phyloP scores from a whole-genome alignment of 192 early-diverging fungal species.

The Coemansia sp. region DNA sequence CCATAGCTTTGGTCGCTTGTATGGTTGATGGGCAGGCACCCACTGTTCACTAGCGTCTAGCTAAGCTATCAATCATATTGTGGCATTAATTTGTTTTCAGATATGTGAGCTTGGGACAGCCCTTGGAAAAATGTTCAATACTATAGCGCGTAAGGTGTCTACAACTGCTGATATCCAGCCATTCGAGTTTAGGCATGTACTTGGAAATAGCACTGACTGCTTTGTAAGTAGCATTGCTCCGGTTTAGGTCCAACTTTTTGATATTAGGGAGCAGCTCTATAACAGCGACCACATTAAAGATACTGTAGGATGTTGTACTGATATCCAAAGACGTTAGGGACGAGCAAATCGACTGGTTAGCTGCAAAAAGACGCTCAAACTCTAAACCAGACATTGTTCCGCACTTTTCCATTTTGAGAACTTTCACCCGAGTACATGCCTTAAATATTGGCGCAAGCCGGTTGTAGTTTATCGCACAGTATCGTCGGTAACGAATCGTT shows the following conservation, averaged over 20 bases:
- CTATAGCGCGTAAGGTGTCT: not conserved
- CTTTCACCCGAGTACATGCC: not conserved
- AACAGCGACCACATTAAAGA: not conserved
- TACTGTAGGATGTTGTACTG: slow-evolving; percentile 10
- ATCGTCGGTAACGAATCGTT: slow-evolving; percentile 6
- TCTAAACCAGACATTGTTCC: not conserved
- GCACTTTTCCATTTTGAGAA: slow-evolving; percentile 11
- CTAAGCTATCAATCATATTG: too few relatives aligned
- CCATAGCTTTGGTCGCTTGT: too few relatives aligned
- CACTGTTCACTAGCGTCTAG: too few relatives aligned
- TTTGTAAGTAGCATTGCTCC: not conserved
- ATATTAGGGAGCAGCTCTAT: not conserved
- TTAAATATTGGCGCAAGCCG: slow-evolving; percentile 5
- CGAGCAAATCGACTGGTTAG: not conserved
- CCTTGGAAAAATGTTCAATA: too few relatives aligned
- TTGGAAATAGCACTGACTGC: not conserved
- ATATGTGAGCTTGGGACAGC: not conserved
- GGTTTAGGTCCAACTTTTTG: not conserved
- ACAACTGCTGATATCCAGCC: not conserved
- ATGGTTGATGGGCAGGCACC: too few relatives aligned
- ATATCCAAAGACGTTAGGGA: slow-evolving; percentile 10
- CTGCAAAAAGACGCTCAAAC: not conserved
- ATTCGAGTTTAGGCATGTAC: not conserved
- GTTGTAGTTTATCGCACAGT: not conserved
- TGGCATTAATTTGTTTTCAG: not conserved